phyloP scores from a whole-genome alignment of 495 filamentous ascomycete species.

The Aspergillus leporis region DNA sequence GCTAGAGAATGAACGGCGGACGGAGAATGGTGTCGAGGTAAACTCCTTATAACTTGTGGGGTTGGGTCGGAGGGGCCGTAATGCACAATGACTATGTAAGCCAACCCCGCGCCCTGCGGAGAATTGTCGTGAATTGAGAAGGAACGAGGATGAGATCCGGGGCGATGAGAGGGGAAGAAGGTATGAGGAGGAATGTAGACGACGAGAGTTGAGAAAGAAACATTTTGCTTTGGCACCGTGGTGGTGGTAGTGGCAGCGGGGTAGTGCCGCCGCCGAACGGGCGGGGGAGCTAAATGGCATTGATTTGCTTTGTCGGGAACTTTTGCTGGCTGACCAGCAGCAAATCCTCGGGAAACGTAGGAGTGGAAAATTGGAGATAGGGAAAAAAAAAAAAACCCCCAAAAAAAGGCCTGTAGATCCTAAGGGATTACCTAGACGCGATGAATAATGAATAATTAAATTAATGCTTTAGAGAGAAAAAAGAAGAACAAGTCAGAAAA shows the following conservation, averaged over 20 bases:
- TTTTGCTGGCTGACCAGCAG: constrained; percentile 9
- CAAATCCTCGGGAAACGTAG: constrained; percentile 13
- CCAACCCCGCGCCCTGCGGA: constrained; percentile 17
- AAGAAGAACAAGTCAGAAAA: not conserved
- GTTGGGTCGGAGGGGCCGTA: constrained; percentile 10
- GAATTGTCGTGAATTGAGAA: constrained; percentile 8
- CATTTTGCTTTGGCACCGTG: constrained; percentile 19
- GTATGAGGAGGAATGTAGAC: constrained; percentile 9
- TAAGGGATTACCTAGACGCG: not conserved
- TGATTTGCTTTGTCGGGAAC: constrained; percentile 31
- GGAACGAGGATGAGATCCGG: constrained; percentile 1
- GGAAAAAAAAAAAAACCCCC: constrained; percentile 6
- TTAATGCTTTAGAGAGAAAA: constrained; percentile 3
- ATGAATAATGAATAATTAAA: not conserved
- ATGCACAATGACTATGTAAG: constrained; percentile 15
- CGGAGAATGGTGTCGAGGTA: constrained; percentile 24
- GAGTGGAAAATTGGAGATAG: constrained; percentile 9
- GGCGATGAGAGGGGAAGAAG: constrained; percentile 5
- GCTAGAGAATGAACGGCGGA: constrained; percentile 22
- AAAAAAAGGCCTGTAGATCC: not conserved
- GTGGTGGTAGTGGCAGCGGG: constrained; percentile 29
- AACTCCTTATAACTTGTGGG: constrained; percentile 23
- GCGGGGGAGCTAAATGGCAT: constrained; percentile 40
- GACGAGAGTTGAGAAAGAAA: constrained; percentile 12
- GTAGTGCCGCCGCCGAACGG: constrained; percentile 29